Percentiles rank a stretch among this genome's conserved stretches.
These are phyloP conservation scores for Amaranthus cruentus DNA, from an alignment of 148 eudicot species.

Conservation along the genomic window DNA sequence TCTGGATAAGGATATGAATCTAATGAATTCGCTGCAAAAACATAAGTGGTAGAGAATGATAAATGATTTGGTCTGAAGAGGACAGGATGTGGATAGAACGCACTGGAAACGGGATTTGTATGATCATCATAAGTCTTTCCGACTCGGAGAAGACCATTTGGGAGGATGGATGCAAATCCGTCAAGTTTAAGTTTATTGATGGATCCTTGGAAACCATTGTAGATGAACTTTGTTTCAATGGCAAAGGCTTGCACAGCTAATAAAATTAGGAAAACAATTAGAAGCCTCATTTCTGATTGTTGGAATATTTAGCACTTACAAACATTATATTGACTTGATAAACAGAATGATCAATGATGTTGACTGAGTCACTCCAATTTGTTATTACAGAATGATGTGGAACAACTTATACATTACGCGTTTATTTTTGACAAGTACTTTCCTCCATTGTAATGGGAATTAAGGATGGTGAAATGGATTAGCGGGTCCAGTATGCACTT, in stretches of 20 bases:
- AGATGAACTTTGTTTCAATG: constrained; percentile 21
- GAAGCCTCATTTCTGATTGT: too few species aligned
- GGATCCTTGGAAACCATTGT: constrained; percentile 25
- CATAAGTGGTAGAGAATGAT: constrained; percentile 26
- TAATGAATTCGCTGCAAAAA: constrained; percentile 21
- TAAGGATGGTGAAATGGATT: too few species aligned
- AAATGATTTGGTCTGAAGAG: constrained; percentile 8
- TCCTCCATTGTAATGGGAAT: too few species aligned
- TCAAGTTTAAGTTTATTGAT: constrained; percentile 15
- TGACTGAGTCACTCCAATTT: too few species aligned
- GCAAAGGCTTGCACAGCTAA: constrained; percentile 4
- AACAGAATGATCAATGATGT: too few species aligned
- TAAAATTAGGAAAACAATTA: neutral
- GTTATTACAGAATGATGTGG: too few species aligned
- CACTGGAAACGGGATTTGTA: neutral
- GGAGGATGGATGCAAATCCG: constrained; percentile 14
- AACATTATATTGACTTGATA: too few species aligned
- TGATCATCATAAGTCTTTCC: constrained; percentile 3
- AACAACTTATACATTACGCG: too few species aligned
- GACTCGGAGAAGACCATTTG: constrained; percentile 21
- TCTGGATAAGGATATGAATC: constrained; percentile 16
- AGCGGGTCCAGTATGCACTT: too few species aligned
- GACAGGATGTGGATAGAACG: constrained; percentile 23
- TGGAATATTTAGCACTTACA: too few species aligned
- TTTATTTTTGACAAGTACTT: too few species aligned